phyloP scores from a whole-genome alignment of 371 early-diverging fungal genomes.

The Entomophthora muscae region DNA sequence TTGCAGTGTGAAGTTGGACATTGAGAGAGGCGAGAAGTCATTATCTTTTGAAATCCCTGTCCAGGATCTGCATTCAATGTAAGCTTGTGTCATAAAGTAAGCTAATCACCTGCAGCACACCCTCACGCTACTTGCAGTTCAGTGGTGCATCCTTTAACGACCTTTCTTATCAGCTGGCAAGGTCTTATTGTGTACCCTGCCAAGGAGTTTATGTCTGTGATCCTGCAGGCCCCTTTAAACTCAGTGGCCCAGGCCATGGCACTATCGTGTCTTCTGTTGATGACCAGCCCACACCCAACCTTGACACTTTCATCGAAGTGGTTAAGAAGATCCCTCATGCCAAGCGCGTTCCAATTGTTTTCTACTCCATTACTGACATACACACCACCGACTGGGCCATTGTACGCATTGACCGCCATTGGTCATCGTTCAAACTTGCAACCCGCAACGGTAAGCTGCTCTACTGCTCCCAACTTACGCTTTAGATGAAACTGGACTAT shows the following conservation, averaged over 20 bases:
- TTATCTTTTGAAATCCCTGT: slow-evolving; percentile 35
- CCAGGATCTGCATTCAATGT: slow-evolving; percentile 54
- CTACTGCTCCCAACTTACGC: not conserved
- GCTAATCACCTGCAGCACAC: slow-evolving; percentile 14
- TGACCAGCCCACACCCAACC: slow-evolving; percentile 43
- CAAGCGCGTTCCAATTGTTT: slow-evolving; percentile 57
- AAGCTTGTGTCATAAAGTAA: slow-evolving; percentile 12
- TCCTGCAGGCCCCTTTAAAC: slow-evolving; percentile 42
- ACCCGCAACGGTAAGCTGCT: slow-evolving; percentile 43
- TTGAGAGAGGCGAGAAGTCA: slow-evolving; percentile 60
- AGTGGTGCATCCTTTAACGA: slow-evolving; percentile 72
- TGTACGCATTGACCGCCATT: slow-evolving; percentile 58
- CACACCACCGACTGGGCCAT: slow-evolving; percentile 53
- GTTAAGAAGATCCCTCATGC: slow-evolving; percentile 57
- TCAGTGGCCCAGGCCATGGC: slow-evolving; percentile 62
- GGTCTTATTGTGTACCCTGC: slow-evolving; percentile 44
- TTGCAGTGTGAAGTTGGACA: slow-evolving; percentile 29
- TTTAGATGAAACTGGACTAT: slow-evolving; percentile 25
- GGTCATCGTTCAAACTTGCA: slow-evolving; percentile 57
- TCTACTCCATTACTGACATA: slow-evolving; percentile 57
- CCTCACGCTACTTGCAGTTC: slow-evolving; percentile 51
- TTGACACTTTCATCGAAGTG: slow-evolving; percentile 58
- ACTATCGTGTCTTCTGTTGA: slow-evolving; percentile 60
- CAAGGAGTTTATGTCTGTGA: slow-evolving; percentile 60
- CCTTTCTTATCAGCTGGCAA: slow-evolving; percentile 69